Conservation (phyloP, 2,329 filamentous ascomycete genomes). For the Claviceps capensis region DNA sequence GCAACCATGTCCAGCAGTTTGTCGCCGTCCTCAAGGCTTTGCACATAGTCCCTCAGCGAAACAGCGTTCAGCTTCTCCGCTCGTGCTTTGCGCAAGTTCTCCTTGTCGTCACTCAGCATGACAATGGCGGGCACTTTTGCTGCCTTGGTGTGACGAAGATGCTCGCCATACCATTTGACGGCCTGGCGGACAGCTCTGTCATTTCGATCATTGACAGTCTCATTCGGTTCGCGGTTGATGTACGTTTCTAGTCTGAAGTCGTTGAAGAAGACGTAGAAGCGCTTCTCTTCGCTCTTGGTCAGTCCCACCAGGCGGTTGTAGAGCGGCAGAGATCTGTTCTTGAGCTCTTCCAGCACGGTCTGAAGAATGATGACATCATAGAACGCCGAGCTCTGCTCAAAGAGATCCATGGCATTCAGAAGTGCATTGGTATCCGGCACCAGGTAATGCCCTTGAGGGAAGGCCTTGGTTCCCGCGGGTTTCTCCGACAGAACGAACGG, state of each 20-base stretch:
- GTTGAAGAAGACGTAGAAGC: conserved; percentile 98
- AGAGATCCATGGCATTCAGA: conserved; percentile 90
- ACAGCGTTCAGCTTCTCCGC: conserved; percentile 57
- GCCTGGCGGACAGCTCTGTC: conserved; percentile 80
- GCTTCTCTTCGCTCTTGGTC: conserved; percentile 91
- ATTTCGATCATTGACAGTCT: conserved; percentile 93
- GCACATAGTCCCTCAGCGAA: conserved; percentile 66
- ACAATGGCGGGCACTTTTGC: conserved; percentile 61
- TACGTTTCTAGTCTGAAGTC: conserved; percentile 92
- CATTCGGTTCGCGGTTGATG: conserved; percentile 56
- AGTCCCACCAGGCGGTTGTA: conserved; percentile 87
- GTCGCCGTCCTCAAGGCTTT: conserved; percentile 68
- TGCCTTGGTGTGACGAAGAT: conserved; percentile 53
- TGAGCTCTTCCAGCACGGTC: conserved; percentile 90
- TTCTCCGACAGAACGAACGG: conserved; percentile 82
- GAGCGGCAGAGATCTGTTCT: conserved; percentile 82
- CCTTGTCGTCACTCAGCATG: conserved; percentile 87
- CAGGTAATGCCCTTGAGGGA: conserved; percentile 81
- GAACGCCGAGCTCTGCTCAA: conserved; percentile 82
- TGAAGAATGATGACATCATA: conserved; percentile 96
- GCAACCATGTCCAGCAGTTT: conserved; percentile 87
- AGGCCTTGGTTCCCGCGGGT: conserved; percentile 70
- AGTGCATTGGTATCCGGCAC: conserved; percentile 94
- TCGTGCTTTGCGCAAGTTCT: conserved; percentile 72
- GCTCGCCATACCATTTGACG: conserved; percentile 79